Conservation (phyloP, 331 rosid genomes). For the Dryas integrifolia region DNA sequence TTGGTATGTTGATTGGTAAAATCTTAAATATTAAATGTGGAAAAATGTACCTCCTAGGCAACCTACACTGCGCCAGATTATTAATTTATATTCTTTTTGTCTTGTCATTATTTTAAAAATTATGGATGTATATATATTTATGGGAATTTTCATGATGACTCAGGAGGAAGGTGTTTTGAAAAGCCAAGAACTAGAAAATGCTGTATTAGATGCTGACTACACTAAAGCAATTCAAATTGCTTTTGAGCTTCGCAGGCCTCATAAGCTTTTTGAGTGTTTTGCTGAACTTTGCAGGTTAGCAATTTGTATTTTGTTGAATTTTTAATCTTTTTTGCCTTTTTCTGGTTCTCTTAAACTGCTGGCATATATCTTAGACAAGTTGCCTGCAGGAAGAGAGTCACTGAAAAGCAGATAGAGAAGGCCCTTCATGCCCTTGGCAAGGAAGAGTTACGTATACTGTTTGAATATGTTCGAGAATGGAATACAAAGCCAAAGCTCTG, state of each 20-base stretch:
- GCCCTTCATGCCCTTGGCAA: conserved; percentile 52
- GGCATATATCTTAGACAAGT: conserved; percentile 26
- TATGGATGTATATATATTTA: not conserved
- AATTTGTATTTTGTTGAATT: not conserved
- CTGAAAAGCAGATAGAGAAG: conserved; percentile 53
- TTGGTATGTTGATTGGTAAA: not conserved
- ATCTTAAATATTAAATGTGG: not conserved
- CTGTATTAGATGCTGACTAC: conserved; percentile 77
- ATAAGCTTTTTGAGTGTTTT: conserved; percentile 59
- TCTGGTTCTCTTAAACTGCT: not conserved
- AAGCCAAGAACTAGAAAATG: conserved; percentile 95
- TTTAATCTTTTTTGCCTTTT: not conserved
- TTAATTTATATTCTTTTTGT: not conserved
- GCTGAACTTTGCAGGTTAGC: conserved; percentile 76
- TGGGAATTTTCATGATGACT: conserved; percentile 26
- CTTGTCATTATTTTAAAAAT: not conserved
- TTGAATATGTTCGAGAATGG: conserved; percentile 84
- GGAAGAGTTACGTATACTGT: conserved; percentile 57
- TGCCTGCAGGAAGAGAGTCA: conserved; percentile 61
- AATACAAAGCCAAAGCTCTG: conserved; percentile 85
- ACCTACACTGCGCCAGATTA: not conserved
- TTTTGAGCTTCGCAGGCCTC: conserved; percentile 82
- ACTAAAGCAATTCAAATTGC: conserved; percentile 81
- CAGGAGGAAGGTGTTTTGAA: conserved; percentile 89
- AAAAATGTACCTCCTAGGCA: not conserved